A percentile compares a stretch with the other conserved stretches of the same genome.
These are phyloP conservation scores for Amanita fuliginea DNA, from an alignment of 768 basidiomycete species.

Conservation along the genomic window DNA sequence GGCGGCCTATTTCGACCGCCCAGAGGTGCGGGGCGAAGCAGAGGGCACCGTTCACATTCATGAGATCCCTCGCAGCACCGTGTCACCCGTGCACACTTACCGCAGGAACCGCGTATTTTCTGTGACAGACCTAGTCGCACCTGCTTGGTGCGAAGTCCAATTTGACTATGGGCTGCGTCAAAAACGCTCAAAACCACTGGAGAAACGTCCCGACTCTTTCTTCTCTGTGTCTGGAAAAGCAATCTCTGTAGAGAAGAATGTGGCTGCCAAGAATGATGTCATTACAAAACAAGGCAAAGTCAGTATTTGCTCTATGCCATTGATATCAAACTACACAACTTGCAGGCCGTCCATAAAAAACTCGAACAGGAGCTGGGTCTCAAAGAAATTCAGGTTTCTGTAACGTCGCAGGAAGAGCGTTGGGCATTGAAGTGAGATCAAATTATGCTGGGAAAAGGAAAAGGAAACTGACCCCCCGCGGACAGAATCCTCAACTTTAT, in stretches of 20 bases:
- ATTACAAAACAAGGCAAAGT: conserved; percentile 46
- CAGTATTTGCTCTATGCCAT: conserved; percentile 8
- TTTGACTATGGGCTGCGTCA: conserved; percentile 67
- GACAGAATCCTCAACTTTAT: conserved; percentile 67
- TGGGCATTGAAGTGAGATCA: conserved; percentile 59
- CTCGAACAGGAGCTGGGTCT: conserved; percentile 65
- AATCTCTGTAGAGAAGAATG: conserved; percentile 39
- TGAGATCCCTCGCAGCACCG: neutral
- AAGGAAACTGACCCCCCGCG: neutral
- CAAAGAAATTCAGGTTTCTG: conserved; percentile 39
- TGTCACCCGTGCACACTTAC: conserved; percentile 30
- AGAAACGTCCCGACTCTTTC: conserved; percentile 45
- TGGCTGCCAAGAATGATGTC: conserved; percentile 45
- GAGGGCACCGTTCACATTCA: conserved; percentile 11
- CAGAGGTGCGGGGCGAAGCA: conserved; percentile 25
- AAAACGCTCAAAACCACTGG: conserved; percentile 35
- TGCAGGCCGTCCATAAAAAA: conserved; percentile 61
- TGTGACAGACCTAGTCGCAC: conserved; percentile 53
- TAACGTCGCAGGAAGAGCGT: conserved; percentile 51
- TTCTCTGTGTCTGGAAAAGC: conserved; percentile 44
- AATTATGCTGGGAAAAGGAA: neutral
- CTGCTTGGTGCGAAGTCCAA: conserved; percentile 69
- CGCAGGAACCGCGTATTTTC: conserved; percentile 36
- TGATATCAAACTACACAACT: neutral
- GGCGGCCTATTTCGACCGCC: conserved; percentile 10